Conservation (phyloP, 2,329 filamentous ascomycete genomes). For the Cryphonectria radicalis region DNA sequence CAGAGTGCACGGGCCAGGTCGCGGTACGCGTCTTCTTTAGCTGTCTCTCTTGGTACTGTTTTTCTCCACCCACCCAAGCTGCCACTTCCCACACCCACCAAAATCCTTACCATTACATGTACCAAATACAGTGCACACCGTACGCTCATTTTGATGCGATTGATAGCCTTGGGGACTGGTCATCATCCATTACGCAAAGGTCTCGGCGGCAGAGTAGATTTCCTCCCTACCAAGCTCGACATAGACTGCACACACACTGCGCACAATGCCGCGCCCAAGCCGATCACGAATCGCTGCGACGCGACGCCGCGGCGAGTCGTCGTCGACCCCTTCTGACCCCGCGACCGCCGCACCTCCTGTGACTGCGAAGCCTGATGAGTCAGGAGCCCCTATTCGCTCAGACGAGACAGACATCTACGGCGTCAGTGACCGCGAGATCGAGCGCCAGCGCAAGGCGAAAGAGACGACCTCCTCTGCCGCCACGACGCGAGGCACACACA, state of each 20-base stretch:
- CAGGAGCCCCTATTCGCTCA: constrained; percentile 26
- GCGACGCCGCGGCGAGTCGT: constrained; percentile 27
- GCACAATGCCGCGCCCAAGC: constrained; percentile 39
- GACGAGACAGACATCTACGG: constrained; percentile 38
- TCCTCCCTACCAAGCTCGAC: neutral
- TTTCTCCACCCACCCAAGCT: constrained; percentile 27
- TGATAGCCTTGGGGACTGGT: neutral
- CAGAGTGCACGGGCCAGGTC: constrained; percentile 24
- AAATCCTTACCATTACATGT: constrained; percentile 20
- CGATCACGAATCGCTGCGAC: constrained; percentile 38
- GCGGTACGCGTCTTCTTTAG: constrained; percentile 24
- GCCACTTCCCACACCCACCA: constrained; percentile 10
- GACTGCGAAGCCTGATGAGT: neutral
- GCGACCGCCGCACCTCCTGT: constrained; percentile 13
- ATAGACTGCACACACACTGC: neutral
- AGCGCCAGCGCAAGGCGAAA: constrained; percentile 27
- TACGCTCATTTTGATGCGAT: constrained; percentile 24
- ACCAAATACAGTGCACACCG: constrained; percentile 3
- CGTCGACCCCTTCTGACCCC: constrained; percentile 29
- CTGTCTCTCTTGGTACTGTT: constrained; percentile 17
- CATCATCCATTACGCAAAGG: neutral
- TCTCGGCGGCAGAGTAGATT: constrained; percentile 6
- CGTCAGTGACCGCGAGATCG: constrained; percentile 41
- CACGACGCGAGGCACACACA: constrained; percentile 15
- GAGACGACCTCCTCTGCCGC: constrained; percentile 28